A percentile compares a stretch with the other conserved stretches of the same genome.
Evolutionary conservation across 371 early-diverging fungal genomes (phyloP).

Genomic region (Lichtheimia corymbifera): DNA sequence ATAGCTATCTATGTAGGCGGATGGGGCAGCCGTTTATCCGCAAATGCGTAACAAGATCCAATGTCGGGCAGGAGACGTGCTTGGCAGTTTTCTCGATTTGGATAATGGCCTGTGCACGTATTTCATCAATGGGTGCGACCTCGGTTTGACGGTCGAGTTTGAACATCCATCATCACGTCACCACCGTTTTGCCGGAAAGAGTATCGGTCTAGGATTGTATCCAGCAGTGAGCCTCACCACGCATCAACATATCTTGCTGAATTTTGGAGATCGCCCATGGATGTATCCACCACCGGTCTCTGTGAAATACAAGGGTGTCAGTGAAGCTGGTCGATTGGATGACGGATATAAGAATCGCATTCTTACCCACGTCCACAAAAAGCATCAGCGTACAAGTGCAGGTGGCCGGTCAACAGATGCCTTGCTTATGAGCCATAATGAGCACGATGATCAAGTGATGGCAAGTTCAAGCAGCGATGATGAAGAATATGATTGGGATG

Average conservation of each 20-base stretch:
- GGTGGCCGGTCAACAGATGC: conserved; percentile 4
- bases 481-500: conserved; percentile 32
- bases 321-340: conserved; percentile 31
- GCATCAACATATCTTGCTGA: conserved; percentile 43
- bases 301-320: conserved; percentile 26
- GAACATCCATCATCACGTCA: conserved; percentile 29
- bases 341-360: conserved; percentile 24
- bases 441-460: conserved; percentile 11
- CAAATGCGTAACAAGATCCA: conserved; percentile 24
- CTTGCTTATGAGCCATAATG: conserved; percentile 4
- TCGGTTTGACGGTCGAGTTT: conserved; percentile 46
- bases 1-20: conserved; percentile 27
- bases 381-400: conserved; percentile 12
- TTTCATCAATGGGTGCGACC: conserved; percentile 45
- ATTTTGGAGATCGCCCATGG: conserved; percentile 53
- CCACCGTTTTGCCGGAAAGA: conserved; percentile 7
- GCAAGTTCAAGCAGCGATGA: conserved; percentile 1
- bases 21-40: conserved; percentile 46
- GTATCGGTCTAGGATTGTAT: conserved; percentile 34
- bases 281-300: conserved; percentile 42
- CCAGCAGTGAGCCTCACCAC: conserved; percentile 51
- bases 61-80: conserved; percentile 47
- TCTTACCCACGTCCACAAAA: conserved; percentile 20
- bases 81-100: conserved; percentile 47
- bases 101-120: conserved; percentile 48